These are phyloP conservation scores for Pleurotus giganteus DNA, from an alignment of 768 basidiomycete species.

Conservation along the genomic window DNA sequence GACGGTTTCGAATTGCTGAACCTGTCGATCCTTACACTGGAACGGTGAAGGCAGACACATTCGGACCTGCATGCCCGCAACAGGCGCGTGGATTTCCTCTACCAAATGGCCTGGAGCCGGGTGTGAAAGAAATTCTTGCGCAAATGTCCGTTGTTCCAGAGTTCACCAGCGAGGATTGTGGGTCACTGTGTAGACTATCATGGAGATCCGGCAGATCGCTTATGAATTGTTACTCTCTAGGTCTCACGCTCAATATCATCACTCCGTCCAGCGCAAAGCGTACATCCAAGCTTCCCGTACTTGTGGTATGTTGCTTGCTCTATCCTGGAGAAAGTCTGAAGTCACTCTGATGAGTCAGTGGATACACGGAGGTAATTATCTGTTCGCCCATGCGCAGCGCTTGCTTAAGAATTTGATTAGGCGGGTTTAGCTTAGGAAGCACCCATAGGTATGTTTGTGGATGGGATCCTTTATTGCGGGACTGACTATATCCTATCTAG, in stretches of 20 bases:
- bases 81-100: constrained; percentile 26
- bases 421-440: neutral
- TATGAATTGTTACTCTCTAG: too few relatives aligned
- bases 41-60: constrained; percentile 33
- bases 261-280: constrained; percentile 38
- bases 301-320: constrained; percentile 38
- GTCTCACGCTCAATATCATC: constrained; percentile 54
- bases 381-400: neutral
- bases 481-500: neutral
- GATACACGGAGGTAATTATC: constrained; percentile 44
- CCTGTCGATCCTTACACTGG: constrained; percentile 33
- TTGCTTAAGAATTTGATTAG: neutral
- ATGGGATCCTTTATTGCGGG: too few relatives aligned
- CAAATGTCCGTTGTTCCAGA: constrained; percentile 25
- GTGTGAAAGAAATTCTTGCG: constrained; percentile 32
- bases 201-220: too few relatives aligned
- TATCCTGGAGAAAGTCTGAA: neutral
- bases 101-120: constrained; percentile 31
- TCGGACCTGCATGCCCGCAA: constrained; percentile 47
- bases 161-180: constrained; percentile 47
- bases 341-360: constrained; percentile 30
- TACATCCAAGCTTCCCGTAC: constrained; percentile 47
- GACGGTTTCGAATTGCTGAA: constrained; percentile 41
- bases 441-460: neutral
- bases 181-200: too few relatives aligned